These are phyloP conservation scores for Brassica rapa DNA, from an alignment of 345 rosid species.

Conservation along the genomic window DNA sequence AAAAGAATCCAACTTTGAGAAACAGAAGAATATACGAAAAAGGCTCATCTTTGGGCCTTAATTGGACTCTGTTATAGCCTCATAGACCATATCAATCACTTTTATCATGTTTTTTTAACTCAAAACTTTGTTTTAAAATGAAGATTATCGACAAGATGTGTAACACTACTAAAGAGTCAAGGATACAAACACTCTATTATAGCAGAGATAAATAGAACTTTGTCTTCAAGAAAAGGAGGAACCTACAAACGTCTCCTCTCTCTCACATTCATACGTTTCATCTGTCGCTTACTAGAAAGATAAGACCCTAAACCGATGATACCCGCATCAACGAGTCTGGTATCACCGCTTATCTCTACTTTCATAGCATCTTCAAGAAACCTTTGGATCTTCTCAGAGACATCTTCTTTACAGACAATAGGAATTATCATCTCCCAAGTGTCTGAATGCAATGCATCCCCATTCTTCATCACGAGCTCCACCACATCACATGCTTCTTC, in stretches of 20 bases:
- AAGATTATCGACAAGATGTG: no score
- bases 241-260: slow-evolving; percentile 61
- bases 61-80: background rate
- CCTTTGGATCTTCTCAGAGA: slow-evolving; percentile 36
- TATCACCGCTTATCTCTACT: slow-evolving; percentile 58
- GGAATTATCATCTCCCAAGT: slow-evolving; percentile 62
- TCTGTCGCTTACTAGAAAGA: slow-evolving; percentile 53
- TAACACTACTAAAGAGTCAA: no score
- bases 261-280: slow-evolving; percentile 60
- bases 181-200: no score
- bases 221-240: slow-evolving; percentile 62
- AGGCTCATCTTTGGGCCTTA: background rate
- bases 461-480: slow-evolving; percentile 53
- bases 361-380: slow-evolving; percentile 49
- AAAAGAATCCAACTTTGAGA: slow-evolving; percentile 16
- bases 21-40: background rate
- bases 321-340: slow-evolving; percentile 70
- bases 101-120: background rate
- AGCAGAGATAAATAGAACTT: slow-evolving; percentile 61
- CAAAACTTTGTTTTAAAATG: no score
- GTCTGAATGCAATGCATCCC: slow-evolving; percentile 58
- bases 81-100: background rate
- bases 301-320: slow-evolving; percentile 60
- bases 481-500: slow-evolving; percentile 69
- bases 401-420: slow-evolving; percentile 52